Evolutionary conservation across 371 early-diverging fungal genomes (phyloP).

Genomic region (Amoeboradix gromovi): DNA sequence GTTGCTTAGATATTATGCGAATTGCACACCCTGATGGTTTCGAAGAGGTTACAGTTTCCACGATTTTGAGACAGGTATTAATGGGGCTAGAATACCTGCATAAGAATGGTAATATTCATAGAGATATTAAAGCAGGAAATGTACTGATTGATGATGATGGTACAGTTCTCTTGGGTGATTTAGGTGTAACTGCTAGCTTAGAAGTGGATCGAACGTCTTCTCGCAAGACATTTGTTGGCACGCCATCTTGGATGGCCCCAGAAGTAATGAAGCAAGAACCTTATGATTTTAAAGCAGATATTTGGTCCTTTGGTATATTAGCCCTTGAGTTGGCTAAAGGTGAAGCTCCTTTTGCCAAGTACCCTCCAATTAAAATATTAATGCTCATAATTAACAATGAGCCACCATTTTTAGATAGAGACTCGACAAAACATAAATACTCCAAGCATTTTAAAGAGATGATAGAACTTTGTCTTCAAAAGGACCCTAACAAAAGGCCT

Average conservation of each 20-base stretch:
- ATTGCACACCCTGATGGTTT: slow-evolving; percentile 44
- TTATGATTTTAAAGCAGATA: slow-evolving; percentile 66
- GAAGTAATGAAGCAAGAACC: slow-evolving; percentile 29
- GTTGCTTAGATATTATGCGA: slow-evolving; percentile 63
- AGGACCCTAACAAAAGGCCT: slow-evolving; percentile 47
- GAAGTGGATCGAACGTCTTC: slow-evolving; percentile 31
- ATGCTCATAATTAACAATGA: slow-evolving; percentile 58
- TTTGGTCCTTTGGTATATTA: slow-evolving; percentile 76
- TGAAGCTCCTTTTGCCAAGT: slow-evolving; percentile 73
- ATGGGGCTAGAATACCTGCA: slow-evolving; percentile 60
- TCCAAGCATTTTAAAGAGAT: slow-evolving; percentile 48
- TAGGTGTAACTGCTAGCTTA: slow-evolving; percentile 51
- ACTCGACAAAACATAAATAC: slow-evolving; percentile 36
- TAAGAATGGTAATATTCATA: slow-evolving; percentile 56
- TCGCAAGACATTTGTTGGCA: slow-evolving; percentile 68
- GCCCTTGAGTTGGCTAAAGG: slow-evolving; percentile 60
- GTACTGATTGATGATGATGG: slow-evolving; percentile 51
- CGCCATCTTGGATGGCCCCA: slow-evolving; percentile 72
- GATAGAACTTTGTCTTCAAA: slow-evolving; percentile 48
- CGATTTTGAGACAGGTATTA: slow-evolving; percentile 51
- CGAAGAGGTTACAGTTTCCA: slow-evolving; percentile 46
- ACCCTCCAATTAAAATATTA: slow-evolving; percentile 53
- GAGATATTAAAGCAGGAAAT: slow-evolving; percentile 69
- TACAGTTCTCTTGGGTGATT: slow-evolving; percentile 54
- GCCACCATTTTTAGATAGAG: slow-evolving; percentile 55